phyloP scores from a whole-genome alignment of 495 filamentous ascomycete genomes.

The Zalerion maritima region DNA sequence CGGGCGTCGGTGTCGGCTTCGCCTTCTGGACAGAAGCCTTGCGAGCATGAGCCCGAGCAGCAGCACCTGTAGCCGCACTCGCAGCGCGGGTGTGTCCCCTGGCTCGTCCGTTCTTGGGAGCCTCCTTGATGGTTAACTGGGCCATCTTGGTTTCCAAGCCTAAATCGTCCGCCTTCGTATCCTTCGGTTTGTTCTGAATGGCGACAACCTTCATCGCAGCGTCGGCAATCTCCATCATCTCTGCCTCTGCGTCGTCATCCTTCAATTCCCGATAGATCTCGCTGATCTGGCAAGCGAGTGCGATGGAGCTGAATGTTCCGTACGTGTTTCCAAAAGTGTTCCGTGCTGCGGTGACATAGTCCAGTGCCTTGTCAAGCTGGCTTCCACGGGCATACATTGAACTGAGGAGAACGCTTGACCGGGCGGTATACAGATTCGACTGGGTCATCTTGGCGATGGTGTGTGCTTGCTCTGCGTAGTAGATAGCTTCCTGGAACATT shows the following conservation, averaged over 20 bases:
- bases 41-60: background rate
- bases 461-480: conserved; percentile 71
- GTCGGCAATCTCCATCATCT: conserved; percentile 25
- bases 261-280: conserved; percentile 27
- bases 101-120: conserved; percentile 10
- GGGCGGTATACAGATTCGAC: conserved; percentile 41
- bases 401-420: conserved; percentile 44
- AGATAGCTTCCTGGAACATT: conserved; percentile 77
- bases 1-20: conserved; percentile 14
- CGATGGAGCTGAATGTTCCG: conserved; percentile 31
- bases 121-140: conserved; percentile 26
- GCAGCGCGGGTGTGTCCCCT: conserved; percentile 9
- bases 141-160: conserved; percentile 35
- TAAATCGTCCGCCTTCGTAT: conserved; percentile 4
- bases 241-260: conserved; percentile 21
- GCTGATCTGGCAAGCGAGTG: conserved; percentile 25
- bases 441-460: conserved; percentile 58
- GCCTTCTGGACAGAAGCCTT: conserved; percentile 3
- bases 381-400: conserved; percentile 51
- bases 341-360: conserved; percentile 39
- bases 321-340: conserved; percentile 22
- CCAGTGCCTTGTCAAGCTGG: conserved; percentile 42
- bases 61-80: conserved; percentile 7
- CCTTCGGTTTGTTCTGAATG: conserved; percentile 2
- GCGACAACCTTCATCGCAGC: conserved; percentile 17